Evolutionary conservation across 2,329 filamentous ascomycete species (phyloP).

Genomic region (Arachnomyces sp.): DNA sequence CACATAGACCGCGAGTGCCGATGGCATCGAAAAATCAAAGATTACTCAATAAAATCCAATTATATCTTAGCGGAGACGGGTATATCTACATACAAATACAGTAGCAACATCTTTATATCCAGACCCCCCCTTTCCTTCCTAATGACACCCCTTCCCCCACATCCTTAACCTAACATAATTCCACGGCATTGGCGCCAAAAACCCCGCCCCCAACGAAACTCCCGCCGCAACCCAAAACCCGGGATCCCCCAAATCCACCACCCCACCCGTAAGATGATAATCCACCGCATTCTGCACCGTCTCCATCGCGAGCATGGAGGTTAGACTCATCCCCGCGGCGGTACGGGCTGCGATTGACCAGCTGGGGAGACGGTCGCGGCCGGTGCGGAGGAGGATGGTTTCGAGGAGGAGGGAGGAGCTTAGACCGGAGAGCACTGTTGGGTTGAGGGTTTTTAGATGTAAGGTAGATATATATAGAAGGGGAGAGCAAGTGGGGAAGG

Average conservation of each 20-base stretch:
- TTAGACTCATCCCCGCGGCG: constrained; percentile 52
- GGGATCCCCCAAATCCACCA: constrained; percentile 40
- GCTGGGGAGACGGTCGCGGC: constrained; percentile 38
- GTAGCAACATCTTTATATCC: too few species aligned
- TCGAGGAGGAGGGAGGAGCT: constrained; percentile 47
- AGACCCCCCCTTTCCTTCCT: neutral
- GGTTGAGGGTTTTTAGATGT: constrained; percentile 5
- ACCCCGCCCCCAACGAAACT: constrained; percentile 13
- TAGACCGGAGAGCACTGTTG: constrained; percentile 46
- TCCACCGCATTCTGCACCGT: constrained; percentile 49
- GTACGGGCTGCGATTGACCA: constrained; percentile 44
- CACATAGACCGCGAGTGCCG: too few species aligned
- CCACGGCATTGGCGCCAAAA: constrained; percentile 15
- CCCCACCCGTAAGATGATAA: constrained; percentile 48
- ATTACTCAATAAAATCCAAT: too few species aligned
- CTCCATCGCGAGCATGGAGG: constrained; percentile 56
- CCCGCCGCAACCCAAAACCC: constrained; percentile 47
- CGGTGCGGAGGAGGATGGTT: constrained; percentile 43
- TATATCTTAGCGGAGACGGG: too few species aligned
- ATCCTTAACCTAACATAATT: constrained; percentile 15
- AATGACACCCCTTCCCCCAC: constrained; percentile 16
- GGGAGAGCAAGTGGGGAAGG: constrained; percentile 2
- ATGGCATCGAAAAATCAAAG: too few species aligned
- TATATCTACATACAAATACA: too few species aligned
- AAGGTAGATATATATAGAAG: neutral